phyloP scores from a whole-genome alignment of 495 filamentous ascomycete species.

The Penicillium longicatenatum region DNA sequence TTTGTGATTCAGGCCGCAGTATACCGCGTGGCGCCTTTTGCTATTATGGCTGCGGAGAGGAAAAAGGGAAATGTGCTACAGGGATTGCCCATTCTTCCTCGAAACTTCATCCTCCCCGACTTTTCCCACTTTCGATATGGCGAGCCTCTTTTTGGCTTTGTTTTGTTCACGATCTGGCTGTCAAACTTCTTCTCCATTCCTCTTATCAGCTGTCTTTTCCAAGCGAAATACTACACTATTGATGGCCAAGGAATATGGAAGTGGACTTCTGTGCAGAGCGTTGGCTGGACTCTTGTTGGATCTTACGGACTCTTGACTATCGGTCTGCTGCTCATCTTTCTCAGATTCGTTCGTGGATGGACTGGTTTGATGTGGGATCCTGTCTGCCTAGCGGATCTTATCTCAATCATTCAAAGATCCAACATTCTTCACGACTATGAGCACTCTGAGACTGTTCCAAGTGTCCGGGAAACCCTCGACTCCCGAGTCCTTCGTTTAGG shows the following conservation, averaged over 20 bases:
- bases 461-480: constrained; percentile 47
- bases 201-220: constrained; percentile 64
- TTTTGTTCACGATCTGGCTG: constrained; percentile 61
- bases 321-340: constrained; percentile 55
- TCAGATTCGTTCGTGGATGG: constrained; percentile 49
- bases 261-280: constrained; percentile 74
- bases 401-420: constrained; percentile 73
- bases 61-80: constrained; percentile 41
- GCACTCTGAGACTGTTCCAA: constrained; percentile 55
- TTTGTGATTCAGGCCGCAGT: constrained; percentile 73
- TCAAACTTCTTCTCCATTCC: constrained; percentile 64
- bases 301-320: constrained; percentile 68
- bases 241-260: constrained; percentile 58
- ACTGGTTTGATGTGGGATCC: constrained; percentile 87
- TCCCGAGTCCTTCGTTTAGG: constrained; percentile 66
- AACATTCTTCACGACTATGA: constrained; percentile 74
- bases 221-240: constrained; percentile 52
- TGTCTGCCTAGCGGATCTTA: constrained; percentile 74
- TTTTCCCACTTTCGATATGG: constrained; percentile 57
- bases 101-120: constrained; percentile 61
- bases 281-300: constrained; percentile 77
- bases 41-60: constrained; percentile 64
- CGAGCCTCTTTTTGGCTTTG: constrained; percentile 55
- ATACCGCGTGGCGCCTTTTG: constrained; percentile 78
- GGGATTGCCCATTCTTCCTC: constrained; percentile 44